Conservation (phyloP, 2,329 filamentous ascomycete genomes). For the Leptographium radiaticola region DNA sequence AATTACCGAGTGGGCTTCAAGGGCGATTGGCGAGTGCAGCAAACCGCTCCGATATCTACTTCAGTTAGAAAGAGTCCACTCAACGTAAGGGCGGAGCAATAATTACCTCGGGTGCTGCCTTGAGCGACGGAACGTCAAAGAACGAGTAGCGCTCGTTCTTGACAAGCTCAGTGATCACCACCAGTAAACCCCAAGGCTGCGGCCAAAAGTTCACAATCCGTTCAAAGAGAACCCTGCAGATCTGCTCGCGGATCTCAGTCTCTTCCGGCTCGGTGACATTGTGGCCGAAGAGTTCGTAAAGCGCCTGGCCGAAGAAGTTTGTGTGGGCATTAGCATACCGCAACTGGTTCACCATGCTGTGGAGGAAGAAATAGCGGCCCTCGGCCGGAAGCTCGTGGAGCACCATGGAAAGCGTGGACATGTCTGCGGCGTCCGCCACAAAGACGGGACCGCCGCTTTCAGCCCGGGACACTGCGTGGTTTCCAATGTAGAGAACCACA, state of each 20-base stretch:
- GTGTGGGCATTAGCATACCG: constrained; percentile 83
- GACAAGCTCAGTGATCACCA: constrained; percentile 75
- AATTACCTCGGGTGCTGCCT: constrained; percentile 71
- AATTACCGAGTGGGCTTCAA: not conserved
- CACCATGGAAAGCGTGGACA: constrained; percentile 62
- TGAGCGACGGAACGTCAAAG: constrained; percentile 87
- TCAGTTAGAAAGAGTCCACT: constrained; percentile 1
- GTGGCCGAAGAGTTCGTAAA: constrained; percentile 73
- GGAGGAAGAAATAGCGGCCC: constrained; percentile 71
- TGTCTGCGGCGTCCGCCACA: constrained; percentile 50
- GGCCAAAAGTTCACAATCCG: constrained; percentile 79
- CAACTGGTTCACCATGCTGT: constrained; percentile 80
- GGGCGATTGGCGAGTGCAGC: constrained; percentile 11
- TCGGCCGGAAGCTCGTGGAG: constrained; percentile 63
- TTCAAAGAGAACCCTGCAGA: constrained; percentile 79
- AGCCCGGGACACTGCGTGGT: constrained; percentile 51
- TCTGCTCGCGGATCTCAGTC: constrained; percentile 74
- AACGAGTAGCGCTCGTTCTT: constrained; percentile 87
- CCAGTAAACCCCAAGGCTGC: constrained; percentile 89
- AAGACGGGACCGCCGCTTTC: constrained; percentile 52
- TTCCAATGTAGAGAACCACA: constrained; percentile 70
- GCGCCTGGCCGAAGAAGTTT: constrained; percentile 77
- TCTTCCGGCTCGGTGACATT: constrained; percentile 65
- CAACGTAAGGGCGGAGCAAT: not conserved
- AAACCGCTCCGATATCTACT: constrained; percentile 21